Base-by-base conservation (phyloP, 2,329 filamentous ascomycete species). In the Trichoderma atrobrunneum region DNA sequence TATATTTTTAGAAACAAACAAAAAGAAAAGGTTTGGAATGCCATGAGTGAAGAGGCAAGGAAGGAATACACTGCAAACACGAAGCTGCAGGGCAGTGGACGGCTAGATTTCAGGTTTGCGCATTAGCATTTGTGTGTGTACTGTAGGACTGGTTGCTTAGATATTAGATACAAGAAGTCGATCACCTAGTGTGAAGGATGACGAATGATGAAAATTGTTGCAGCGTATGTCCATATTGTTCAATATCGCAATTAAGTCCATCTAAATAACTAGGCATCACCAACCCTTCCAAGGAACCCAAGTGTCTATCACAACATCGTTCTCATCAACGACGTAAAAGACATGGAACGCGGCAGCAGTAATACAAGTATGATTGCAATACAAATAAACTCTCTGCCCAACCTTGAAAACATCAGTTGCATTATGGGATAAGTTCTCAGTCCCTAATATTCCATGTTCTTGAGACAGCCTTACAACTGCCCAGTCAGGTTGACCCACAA, bases 1-100 rank as follows among this genome's bases (percentile, higher is more conserved):
- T 69, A 69, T 2, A n/a, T 69, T 2, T 69, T 28, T 16, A 28
- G 66, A 14, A 69, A 69, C 10, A 69, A 61, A 32, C 66, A 69
- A 28, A 56, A 57, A 1, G 66, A 69, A 7, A 69, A 21, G 28
- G n/a, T 60, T 5, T 69, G 66, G 66, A 69, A 69, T 24, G n/a
- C 56, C 24, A 34, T 69, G 56, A 69, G 34, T 11, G 66, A 69
- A 21, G 56, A 69, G 21, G 36, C 34, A 12, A 69, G 5, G n/a
- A 60, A 61, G 56, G 66, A 60, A 26, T 69, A 69, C 12, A 11
- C 21, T 21, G 56, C 56, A 7, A 69, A 34, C 2, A 32, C 56
- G n/a, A 48, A 16, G 14, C 14, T 69, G 7, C 66, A 60, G 5
- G 66, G 66, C 7, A 69, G 66, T 10, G 43, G n/a, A 21, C 39